Evolutionary conservation across 2,329 filamentous ascomycete genomes (phyloP), one percentile per base, ranked within the genome.

Genomic region (Fusarium sp.): DNA sequence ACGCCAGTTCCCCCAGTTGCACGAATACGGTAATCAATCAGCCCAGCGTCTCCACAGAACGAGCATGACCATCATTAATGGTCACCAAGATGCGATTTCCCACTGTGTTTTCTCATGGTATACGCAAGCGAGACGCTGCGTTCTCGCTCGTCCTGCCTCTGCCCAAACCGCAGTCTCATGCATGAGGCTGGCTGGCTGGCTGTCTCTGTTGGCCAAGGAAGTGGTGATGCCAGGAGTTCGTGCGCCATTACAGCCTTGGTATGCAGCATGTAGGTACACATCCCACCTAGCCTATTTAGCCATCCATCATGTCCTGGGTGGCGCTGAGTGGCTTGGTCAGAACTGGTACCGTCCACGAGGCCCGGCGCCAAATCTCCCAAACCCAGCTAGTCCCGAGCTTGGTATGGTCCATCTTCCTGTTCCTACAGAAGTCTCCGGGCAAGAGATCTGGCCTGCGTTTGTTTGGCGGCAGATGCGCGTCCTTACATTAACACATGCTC

Each of bases 381-480:
- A 62, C 64, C 61, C 49, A 75, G 72, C 69, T 75, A 75, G 72
- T 66, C 42, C 71, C 67, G 49, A 69, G 51, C 35, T 59, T 56
- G 68, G 62, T 62, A 52, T 67, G 65, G 65, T 47, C 62, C 63
- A 73, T 74, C 63, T 60, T 62, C 61, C 63, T 74, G 66, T 76
- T 64, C 71, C 71, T 74, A 74, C 71, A 74, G 71, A 72, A 74
- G 71, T 41, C 67, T 66, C 52, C 55, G 54, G 55, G 35, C 66
- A 63, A 39, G 66, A 74, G 70, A 74, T 74, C 71, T 74, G 64
- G 56, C 47, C 65, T 72, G 70, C 47, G 57, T 70, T 70, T 65
- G 61, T 70, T 66, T 54, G 64, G 74, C 75, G 75, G 72, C 72
- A 77, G 75, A 77, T 77, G 75, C 72, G 75, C 75, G 75, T 77